Conservation (phyloP, 2,329 filamentous ascomycete species). For the Fusarium hainanense region DNA sequence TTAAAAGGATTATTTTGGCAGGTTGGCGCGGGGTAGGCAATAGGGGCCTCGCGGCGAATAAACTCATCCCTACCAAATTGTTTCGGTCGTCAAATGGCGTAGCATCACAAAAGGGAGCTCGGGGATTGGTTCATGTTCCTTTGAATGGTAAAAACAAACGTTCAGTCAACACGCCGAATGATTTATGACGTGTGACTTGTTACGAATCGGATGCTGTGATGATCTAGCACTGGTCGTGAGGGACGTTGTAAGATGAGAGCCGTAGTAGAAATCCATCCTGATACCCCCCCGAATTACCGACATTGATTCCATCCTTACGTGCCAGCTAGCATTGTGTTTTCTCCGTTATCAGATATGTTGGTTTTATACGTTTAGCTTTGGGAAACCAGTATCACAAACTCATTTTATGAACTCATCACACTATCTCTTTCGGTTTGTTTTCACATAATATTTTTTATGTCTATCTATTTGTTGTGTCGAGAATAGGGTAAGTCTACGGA, state of each 20-base stretch:
- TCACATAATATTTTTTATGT: neutral
- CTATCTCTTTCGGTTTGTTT: neutral
- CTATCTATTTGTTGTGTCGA: conserved; percentile 9
- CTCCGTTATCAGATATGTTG: neutral
- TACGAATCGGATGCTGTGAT: conserved; percentile 31
- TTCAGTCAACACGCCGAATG: conserved; percentile 45
- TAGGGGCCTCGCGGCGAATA: conserved; percentile 49
- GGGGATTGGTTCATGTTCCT: conserved; percentile 56
- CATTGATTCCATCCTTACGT: conserved; percentile 23
- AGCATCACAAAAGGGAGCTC: conserved; percentile 56
- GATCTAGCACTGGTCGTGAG: conserved; percentile 20
- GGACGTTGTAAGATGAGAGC: conserved; percentile 25
- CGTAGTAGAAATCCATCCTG: conserved; percentile 24
- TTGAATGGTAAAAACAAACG: conserved; percentile 51
- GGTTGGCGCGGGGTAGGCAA: conserved; percentile 48
- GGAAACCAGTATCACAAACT: neutral
- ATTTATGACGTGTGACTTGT: conserved; percentile 34
- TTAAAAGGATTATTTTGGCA: conserved; percentile 66
- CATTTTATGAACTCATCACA: neutral
- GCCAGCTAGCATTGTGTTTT: neutral
- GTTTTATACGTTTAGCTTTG: neutral
- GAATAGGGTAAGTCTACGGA: conserved; percentile 13
- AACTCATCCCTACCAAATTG: conserved; percentile 53
- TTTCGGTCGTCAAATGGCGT: conserved; percentile 60
- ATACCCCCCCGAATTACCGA: neutral